Conservation (phyloP, 306 rosid genomes). For the Glycine soja region DNA sequence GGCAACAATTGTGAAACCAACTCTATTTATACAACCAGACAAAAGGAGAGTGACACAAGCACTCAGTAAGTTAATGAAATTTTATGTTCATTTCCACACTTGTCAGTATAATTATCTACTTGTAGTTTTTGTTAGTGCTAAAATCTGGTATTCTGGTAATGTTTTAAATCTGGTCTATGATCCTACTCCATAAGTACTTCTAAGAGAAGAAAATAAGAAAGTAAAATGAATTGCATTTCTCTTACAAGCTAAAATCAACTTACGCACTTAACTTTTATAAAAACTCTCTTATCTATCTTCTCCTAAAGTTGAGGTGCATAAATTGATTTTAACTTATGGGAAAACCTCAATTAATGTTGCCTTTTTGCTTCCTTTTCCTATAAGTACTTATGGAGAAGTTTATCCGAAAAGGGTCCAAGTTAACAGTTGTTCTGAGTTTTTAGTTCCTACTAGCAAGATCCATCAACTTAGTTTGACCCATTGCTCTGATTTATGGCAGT, state of each 20-base stretch:
- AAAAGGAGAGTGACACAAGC: conserved; percentile 88
- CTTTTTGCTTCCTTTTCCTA: neutral
- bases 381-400: neutral
- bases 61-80: conserved; percentile 65
- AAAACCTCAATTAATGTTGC: neutral
- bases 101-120: conserved; percentile 25
- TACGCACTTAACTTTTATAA: neutral
- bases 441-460: neutral
- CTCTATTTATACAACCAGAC: conserved; percentile 60
- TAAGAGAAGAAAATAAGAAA: neutral
- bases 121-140: neutral
- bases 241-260: neutral
- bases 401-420: neutral
- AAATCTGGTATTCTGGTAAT: neutral
- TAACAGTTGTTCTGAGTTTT: neutral
- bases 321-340: neutral
- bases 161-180: neutral
- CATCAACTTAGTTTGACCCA: conserved; percentile 20
- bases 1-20: conserved; percentile 66
- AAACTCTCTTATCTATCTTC: neutral
- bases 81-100: neutral
- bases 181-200: neutral
- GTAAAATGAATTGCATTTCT: neutral
- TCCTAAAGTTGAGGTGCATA: neutral
- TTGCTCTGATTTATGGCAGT: conserved; percentile 59